Conservation (phyloP, 345 rosid genomes). For the Gossypium mustelinum region DNA sequence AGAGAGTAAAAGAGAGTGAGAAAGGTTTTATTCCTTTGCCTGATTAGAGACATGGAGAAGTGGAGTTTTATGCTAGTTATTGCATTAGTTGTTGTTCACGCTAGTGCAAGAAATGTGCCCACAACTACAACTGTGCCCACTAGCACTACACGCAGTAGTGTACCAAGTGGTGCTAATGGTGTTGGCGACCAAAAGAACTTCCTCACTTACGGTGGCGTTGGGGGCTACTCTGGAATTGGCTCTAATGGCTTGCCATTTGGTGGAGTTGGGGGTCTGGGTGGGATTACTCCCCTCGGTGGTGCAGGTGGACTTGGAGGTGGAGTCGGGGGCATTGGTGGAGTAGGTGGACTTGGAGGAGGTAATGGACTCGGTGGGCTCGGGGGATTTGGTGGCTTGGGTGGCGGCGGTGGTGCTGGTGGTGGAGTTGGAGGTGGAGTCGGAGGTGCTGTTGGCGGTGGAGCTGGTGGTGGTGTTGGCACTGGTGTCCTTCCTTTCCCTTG, state of each 20-base stretch:
- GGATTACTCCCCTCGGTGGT: constrained; percentile 3
- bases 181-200: constrained; percentile 71
- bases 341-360: constrained; percentile 7
- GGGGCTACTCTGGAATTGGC: constrained; percentile 61
- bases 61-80: constrained; percentile 27
- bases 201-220: constrained; percentile 54
- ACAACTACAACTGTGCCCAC: constrained; percentile 5
- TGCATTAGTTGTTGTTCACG: constrained; percentile 30
- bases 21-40: background rate
- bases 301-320: constrained; percentile 14
- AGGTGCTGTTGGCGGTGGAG: constrained; percentile 30
- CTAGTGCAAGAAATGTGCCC: constrained; percentile 42
- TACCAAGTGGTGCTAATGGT: constrained; percentile 21
- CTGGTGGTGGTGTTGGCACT: constrained; percentile 8
- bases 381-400: constrained; percentile 12
- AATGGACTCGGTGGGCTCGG: constrained; percentile 29
- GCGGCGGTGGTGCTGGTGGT: constrained; percentile 29
- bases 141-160: constrained; percentile 26
- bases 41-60: constrained; percentile 33
- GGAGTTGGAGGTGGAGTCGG: constrained; percentile 23
- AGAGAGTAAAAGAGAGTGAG: background rate
- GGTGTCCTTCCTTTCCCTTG: constrained; percentile 44
- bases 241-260: constrained; percentile 46
- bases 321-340: constrained; percentile 3
- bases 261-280: constrained; percentile 45